Evolutionary conservation across 2,329 filamentous ascomycete species (phyloP), one percentile per base, ranked within the genome.

Genomic region (Epichloe baconii): DNA sequence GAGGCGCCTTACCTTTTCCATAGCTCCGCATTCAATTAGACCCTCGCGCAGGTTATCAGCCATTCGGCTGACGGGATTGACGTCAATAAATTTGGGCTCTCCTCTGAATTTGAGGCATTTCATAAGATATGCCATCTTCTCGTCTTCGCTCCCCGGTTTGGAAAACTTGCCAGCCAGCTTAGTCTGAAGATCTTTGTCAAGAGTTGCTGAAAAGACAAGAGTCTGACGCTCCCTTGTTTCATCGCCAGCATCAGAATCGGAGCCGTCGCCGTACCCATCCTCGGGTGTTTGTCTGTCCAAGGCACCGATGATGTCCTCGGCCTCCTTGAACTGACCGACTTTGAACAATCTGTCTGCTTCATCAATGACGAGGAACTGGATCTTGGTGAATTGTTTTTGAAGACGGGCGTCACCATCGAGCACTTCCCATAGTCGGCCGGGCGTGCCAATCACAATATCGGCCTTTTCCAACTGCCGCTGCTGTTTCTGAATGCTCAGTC

Each of bases 131-230:
- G 94, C 89, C 82, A 97, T 88, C 0, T 88, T 91, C 60, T 94
- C 82, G 55, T 83, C 80, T 52, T 88, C 80, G 59, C 76, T 80
- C 69, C 55, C 65, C 12, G 57, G 85, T 19, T 44, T 44, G 38
- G 49, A 35, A 15, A 52, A 56, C 52, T 79, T 94, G 26, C 88
- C 86, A 1, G 86, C 82, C 12, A 98, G 76, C 66, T 96, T 97
- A 59, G 91, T 87, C 64, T 97, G 91, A 34, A 98, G 71, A 0
- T 84, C 83, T 62, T 90, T 91, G 64, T 95, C 86, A 66, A 98
- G 95, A 0, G 93, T 98, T 0, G 93, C 93, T 0, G 93, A 97
- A 67, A 98, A 98, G 19, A 98, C 88, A 0, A 98, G 77, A 0
- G 90, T 97, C 64, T 98, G 93, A 41, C 91, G 74, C 15, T 77